Conservation (phyloP, 1,139 yeast species). For the Yueomyces sp. region DNA sequence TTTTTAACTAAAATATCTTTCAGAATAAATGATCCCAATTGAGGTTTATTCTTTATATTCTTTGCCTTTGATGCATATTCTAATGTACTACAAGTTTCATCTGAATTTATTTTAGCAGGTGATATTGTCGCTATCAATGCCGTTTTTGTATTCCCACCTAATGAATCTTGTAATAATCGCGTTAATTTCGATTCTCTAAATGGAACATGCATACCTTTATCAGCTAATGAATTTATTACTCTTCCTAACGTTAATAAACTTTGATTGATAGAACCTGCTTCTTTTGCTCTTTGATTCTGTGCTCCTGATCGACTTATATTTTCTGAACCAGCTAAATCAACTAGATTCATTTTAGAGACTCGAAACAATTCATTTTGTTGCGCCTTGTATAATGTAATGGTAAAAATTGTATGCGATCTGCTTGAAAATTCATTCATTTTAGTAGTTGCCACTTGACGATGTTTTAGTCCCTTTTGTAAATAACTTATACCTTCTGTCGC, state of each 20-base stretch:
- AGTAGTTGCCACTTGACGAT: conserved; percentile 56
- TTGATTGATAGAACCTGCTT: conserved; percentile 58
- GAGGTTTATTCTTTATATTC: conserved; percentile 51
- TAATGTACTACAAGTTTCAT: conserved; percentile 51
- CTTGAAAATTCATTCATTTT: conserved; percentile 59
- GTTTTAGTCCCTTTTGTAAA: conserved; percentile 41
- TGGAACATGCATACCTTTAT: conserved; percentile 38
- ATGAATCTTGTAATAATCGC: conserved; percentile 48
- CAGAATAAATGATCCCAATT: conserved; percentile 31
- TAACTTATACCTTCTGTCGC: conserved; percentile 43
- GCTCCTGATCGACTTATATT: conserved; percentile 51
- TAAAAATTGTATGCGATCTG: conserved; percentile 63
- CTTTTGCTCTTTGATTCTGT: conserved; percentile 46
- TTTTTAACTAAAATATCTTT: conserved; percentile 47
- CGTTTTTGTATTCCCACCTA: conserved; percentile 58
- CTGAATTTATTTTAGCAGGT: conserved; percentile 49
- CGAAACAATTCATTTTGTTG: conserved; percentile 29
- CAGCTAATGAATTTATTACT: conserved; percentile 44
- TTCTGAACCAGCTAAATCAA: conserved; percentile 73
- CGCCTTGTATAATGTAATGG: conserved; percentile 40
- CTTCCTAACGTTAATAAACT: conserved; percentile 53
- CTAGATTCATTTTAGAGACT: conserved; percentile 59
- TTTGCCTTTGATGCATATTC: conserved; percentile 59
- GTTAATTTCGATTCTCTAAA: conserved; percentile 58
- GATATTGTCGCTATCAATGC: conserved; percentile 55